Evolutionary conservation across 1,139 yeast species (phyloP), one percentile per base, ranked within the genome.

Genomic region (Blastobotrys proliferans): DNA sequence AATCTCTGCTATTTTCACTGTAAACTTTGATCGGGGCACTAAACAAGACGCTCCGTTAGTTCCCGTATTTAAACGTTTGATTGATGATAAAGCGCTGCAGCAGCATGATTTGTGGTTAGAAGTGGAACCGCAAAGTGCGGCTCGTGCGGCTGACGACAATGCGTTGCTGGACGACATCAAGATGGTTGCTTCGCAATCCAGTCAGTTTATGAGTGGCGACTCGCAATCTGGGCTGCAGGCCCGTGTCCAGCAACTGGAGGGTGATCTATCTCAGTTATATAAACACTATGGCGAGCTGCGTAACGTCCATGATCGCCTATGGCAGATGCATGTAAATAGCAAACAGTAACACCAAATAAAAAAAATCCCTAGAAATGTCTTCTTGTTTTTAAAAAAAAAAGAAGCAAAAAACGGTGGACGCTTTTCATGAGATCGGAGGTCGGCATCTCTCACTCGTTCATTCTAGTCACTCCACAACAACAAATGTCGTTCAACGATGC

Each of bases 1-100:
- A 2, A 49, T 54, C 20, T 45, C 51, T 10, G 45, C 43, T 22
- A 43, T 53, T 6, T 20, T 33, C 17, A 27, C 41, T 3, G 17
- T 39, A 11, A 33, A 31, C 13, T 29, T 29, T 29, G 32, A 36
- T 13, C 17, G n/a, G 8, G 22, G 17, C 11, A 22, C 32, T 6
- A 27, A 18, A 17, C 30, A 37, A 14, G 43, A 39, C 17, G 6
- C 17, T 22, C 43, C 33, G 22, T 13, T 35, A 32, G 11, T 30
- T 5, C 64, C 63, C 14, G 48, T 50, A 35, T 47, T 60, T 29
- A 58, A 60, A 41, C 51, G 64, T 26, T 48, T 51, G 3, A 26
- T 54, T 16, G 53, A 52, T 19, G 44, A 48, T 1, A 32, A 46
- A 14, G 57, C 53, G 10, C 33, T 46, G 19, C 43, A 40, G 13